Evolutionary conservation across 163 green algal genomes (phyloP).

Genomic region (Scenedesmus sp.): DNA sequence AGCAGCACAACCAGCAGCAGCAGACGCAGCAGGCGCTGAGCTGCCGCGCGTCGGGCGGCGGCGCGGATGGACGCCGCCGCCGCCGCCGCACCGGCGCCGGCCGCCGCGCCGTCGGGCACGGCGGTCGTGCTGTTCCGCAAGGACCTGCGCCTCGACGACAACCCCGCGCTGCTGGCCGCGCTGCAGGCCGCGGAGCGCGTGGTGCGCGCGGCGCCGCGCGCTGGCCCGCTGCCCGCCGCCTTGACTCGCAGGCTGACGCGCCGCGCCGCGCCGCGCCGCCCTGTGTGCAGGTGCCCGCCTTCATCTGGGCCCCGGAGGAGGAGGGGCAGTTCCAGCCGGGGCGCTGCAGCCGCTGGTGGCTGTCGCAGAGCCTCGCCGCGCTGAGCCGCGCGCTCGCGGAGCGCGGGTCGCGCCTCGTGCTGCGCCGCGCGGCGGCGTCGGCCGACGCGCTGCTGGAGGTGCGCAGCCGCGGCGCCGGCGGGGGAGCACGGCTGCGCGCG

Average conservation of each 20-base stretch:
- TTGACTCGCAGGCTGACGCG: no score
- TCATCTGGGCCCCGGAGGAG: slow-evolving; percentile 91
- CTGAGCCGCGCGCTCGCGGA: slow-evolving; percentile 68
- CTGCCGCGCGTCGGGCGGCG: no score
- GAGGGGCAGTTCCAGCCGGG: slow-evolving; percentile 94
- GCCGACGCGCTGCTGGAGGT: slow-evolving; percentile 57
- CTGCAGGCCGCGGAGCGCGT: slow-evolving; percentile 62
- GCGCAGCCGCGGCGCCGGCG: no score
- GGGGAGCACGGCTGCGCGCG: no score
- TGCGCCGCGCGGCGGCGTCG: slow-evolving; percentile 65
- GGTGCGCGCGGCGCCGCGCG: slow-evolving; percentile 51
- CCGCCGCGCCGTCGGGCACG: not conserved
- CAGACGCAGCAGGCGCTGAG: not conserved
- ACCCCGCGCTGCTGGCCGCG: slow-evolving; percentile 85
- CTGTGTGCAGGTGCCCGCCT: slow-evolving; percentile 66
- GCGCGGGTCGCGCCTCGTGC: slow-evolving; percentile 78
- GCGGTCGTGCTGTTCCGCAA: slow-evolving; percentile 71
- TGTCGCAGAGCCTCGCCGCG: slow-evolving; percentile 70
- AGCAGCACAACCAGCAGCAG: not conserved
- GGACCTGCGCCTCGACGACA: slow-evolving; percentile 86
- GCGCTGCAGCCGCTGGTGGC: slow-evolving; percentile 87
- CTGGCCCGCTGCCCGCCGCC: no score
- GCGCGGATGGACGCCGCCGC: no score
- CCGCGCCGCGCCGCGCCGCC: no score
- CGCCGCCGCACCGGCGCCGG: no score